These are phyloP conservation scores for Yarrowia keelungensis DNA, from an alignment of 805 yeast genomes.

Conservation along the genomic window DNA sequence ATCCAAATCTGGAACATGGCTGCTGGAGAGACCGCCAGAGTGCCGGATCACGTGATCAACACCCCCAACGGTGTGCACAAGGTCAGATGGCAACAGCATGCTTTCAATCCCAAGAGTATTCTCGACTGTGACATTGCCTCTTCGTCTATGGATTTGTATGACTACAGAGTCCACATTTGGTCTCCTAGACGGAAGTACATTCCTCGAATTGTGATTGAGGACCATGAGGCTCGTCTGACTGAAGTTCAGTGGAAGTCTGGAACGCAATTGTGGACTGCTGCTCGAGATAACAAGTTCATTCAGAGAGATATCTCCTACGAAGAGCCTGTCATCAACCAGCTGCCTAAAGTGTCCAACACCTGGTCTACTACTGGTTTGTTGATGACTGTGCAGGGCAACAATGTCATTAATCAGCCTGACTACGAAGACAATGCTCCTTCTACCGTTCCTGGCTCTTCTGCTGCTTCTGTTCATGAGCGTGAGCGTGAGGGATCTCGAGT, in stretches of 20 bases:
- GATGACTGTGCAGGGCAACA: constrained; percentile 58
- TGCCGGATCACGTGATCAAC: constrained; percentile 74
- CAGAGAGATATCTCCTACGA: constrained; percentile 58
- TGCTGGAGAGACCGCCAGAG: constrained; percentile 48
- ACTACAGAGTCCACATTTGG: constrained; percentile 70
- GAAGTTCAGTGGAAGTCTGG: constrained; percentile 40
- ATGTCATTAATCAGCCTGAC: not conserved
- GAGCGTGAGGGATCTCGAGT: constrained; percentile 4
- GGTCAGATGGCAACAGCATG: constrained; percentile 62
- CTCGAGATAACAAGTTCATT: constrained; percentile 58
- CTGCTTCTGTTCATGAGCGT: constrained; percentile 39
- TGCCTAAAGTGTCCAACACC: constrained; percentile 59
- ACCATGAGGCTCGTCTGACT: constrained; percentile 50
- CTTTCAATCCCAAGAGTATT: constrained; percentile 39
- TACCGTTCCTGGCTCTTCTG: constrained; percentile 8
- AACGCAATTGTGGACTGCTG: constrained; percentile 59
- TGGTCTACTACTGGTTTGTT: constrained; percentile 68
- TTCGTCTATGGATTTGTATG: constrained; percentile 71
- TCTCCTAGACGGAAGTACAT: constrained; percentile 72
- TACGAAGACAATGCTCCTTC: not conserved
- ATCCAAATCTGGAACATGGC: constrained; percentile 76
- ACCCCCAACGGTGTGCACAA: constrained; percentile 82
- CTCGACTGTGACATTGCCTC: constrained; percentile 61
- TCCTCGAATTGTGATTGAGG: constrained; percentile 63
- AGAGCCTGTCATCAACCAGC: constrained; percentile 56